Base-by-base conservation (phyloP, 805 yeast genomes). In the Barnettozyma sp. region DNA sequence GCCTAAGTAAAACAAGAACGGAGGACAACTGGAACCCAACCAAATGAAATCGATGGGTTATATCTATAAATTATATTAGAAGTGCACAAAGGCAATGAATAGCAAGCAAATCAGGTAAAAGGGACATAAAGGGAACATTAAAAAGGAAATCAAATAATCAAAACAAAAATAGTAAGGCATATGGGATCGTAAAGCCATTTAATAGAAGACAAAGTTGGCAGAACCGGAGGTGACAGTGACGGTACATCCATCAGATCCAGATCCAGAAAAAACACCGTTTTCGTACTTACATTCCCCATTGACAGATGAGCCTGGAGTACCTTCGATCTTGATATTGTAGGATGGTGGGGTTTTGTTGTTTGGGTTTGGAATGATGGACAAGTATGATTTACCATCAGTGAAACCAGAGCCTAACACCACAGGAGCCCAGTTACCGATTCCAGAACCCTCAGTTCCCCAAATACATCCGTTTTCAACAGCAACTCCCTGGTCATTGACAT, bases 381-480 rank as follows among this genome's bases (percentile, higher is more conserved):
- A 65, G 73, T 85, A 88, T 36, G 95, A 70, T 52, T 76, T 67
- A 40, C 71, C 71, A 39, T 49, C 46, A 42, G 83, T 68, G 64
- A 72, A 70, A 57, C 97, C 97, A 34, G 97, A 86, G 62, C 98
- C 98, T 53, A 92, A 70, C 65, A 81, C 84, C 49, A 90, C 70
- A 52, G 97, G 97, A 47, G 97, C 95, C 97, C 96, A 90, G 83
- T 90, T 90, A 68, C 98, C 98, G 47, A 83, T 63, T 53, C 79
- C 82, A 25, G 88, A 71, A 46, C 85, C 85, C 6, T 70, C 52
- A 36, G 75, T 59, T 60, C 97, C 94, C 98, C 98, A 90, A 50
- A 82, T 62, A 71, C 98, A 90, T 53, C 97, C 97, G 44, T 88
- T 92, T 60, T 80, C 82, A 56, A 69, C 70, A 36, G 85, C 71